phyloP scores from a whole-genome alignment of 129 eudicot species.

The Calendula officinalis region DNA sequence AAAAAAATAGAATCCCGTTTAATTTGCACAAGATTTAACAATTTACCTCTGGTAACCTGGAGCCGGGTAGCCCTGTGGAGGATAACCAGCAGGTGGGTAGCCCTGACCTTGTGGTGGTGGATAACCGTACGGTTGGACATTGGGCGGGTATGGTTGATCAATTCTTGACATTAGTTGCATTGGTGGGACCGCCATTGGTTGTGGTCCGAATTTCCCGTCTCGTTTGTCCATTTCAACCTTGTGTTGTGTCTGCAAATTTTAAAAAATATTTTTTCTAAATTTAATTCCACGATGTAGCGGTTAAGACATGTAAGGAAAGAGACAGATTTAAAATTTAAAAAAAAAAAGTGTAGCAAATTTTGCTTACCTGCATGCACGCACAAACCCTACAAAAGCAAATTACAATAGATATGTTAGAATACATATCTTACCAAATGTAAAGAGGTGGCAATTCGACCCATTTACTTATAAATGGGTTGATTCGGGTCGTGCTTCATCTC shows the following conservation, averaged over 20 bases:
- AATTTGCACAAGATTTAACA: conserved; percentile 19
- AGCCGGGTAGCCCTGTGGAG: conserved; percentile 47
- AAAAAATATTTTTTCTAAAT: not conserved
- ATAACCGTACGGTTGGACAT: conserved; percentile 60
- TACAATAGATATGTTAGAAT: conserved; percentile 23
- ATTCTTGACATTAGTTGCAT: conserved; percentile 90
- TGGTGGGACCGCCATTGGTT: conserved; percentile 82
- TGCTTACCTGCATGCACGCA: conserved; percentile 94
- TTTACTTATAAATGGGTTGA: not conserved
- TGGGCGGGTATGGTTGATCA: conserved; percentile 87
- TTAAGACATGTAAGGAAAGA: no score
- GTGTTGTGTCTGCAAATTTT: conserved; percentile 82
- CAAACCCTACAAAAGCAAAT: conserved; percentile 76
- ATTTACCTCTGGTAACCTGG: conserved; percentile 55
- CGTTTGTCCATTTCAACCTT: conserved; percentile 99
- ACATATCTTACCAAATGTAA: not conserved
- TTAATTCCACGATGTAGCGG: no score
- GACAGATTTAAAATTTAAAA: not conserved
- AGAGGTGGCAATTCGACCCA: not conserved
- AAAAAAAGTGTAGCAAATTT: conserved; percentile 7
- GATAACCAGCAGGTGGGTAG: conserved; percentile 59
- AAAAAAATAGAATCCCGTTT: conserved; percentile 12
- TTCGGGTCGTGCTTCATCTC: no score
- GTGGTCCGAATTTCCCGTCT: conserved; percentile 85
- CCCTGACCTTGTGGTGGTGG: conserved; percentile 52